These are phyloP conservation scores for Trichophyton mentagrophytes DNA, from an alignment of 2,329 filamentous ascomycete genomes.

Conservation along the genomic window DNA sequence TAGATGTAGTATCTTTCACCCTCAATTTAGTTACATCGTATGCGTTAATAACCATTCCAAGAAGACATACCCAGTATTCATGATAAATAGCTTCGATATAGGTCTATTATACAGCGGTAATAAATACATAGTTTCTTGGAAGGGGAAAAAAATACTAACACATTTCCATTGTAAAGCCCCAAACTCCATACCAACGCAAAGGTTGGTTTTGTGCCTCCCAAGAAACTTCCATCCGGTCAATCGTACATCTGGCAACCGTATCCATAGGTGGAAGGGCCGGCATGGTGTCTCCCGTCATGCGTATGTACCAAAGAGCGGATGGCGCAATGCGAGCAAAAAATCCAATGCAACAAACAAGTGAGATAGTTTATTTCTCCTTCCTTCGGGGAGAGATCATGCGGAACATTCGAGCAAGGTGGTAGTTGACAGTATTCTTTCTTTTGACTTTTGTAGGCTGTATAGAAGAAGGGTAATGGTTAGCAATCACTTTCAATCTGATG, in stretches of 20 bases:
- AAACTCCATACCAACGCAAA: constrained; percentile 5
- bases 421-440: constrained; percentile 76
- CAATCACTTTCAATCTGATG: background rate
- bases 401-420: constrained; percentile 69
- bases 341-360: background rate
- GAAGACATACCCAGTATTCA: background rate
- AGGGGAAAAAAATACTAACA: background rate
- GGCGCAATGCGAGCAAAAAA: background rate
- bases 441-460: constrained; percentile 42
- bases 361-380: constrained; percentile 34
- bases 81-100: background rate
- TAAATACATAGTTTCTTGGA: background rate
- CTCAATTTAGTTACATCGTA: background rate
- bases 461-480: background rate
- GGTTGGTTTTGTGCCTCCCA: background rate
- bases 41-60: background rate
- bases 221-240: background rate
- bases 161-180: background rate
- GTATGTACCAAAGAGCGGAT: background rate
- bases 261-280: background rate
- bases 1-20: background rate
- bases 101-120: background rate
- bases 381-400: constrained; percentile 60
- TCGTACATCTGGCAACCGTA: background rate
- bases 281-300: too few species aligned